Evolutionary conservation across 1,139 yeast genomes (phyloP).

Genomic region (Candida albicans): DNA sequence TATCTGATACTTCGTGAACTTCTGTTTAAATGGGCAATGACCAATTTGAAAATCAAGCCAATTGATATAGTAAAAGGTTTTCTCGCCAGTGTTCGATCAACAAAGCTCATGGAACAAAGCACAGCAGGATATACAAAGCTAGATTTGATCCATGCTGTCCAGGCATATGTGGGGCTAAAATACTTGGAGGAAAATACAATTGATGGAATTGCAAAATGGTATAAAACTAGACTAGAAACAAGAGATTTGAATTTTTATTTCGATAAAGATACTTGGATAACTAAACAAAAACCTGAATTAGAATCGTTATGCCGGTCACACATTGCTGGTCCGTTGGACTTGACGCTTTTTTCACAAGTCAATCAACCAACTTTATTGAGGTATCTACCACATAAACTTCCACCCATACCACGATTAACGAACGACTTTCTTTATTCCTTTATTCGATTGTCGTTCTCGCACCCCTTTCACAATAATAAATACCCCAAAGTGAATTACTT

Average conservation of each 20-base stretch:
- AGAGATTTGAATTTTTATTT: background rate
- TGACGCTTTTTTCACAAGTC: constrained; percentile 4
- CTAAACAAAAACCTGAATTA: background rate
- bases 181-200: background rate
- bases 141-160: background rate
- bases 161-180: constrained; percentile 1
- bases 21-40: constrained; percentile 2
- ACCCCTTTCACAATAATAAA: background rate
- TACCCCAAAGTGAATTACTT: background rate
- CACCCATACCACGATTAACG: constrained; percentile 3
- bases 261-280: background rate
- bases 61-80: background rate
- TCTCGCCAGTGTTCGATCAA: background rate
- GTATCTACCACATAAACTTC: background rate
- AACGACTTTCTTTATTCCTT: background rate
- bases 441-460: background rate
- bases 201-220: background rate
- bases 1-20: constrained; percentile 7
- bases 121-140: background rate
- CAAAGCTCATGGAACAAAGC: background rate
- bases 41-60: background rate
- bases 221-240: background rate
- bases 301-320: background rate
- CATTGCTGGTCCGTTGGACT: background rate
- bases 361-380: constrained; percentile 1